These are phyloP conservation scores for Immersiella caudata DNA, from an alignment of 495 filamentous ascomycete genomes.

Conservation along the genomic window DNA sequence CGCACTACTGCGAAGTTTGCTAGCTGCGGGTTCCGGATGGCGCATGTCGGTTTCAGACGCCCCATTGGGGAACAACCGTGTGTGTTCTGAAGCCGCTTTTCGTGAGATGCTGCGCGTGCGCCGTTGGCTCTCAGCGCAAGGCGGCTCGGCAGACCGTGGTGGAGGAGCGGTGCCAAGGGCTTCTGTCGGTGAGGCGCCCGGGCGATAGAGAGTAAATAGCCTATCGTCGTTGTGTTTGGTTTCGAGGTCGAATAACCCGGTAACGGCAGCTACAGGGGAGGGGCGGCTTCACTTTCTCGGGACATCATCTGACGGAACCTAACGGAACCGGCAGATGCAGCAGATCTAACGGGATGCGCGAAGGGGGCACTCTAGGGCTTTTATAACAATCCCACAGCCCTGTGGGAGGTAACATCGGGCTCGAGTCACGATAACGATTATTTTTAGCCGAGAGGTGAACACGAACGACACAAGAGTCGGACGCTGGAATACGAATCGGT, in stretches of 20 bases:
- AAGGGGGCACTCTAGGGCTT: background rate
- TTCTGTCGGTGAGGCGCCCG: background rate
- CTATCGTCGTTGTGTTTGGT: conserved; percentile 1
- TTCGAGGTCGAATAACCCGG: conserved; percentile 7
- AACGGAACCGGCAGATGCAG: background rate
- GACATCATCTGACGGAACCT: background rate
- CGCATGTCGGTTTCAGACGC: conserved; percentile 2
- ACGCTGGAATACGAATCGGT: conserved; percentile 18
- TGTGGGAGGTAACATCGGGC: conserved; percentile 7
- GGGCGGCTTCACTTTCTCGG: background rate
- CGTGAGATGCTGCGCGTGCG: background rate
- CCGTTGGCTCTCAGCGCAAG: background rate
- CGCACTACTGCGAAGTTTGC: background rate
- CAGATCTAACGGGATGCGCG: background rate
- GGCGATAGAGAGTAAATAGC: background rate
- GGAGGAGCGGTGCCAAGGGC: background rate
- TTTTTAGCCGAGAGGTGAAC: conserved; percentile 22
- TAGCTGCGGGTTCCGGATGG: conserved; percentile 5
- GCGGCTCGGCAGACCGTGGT: background rate
- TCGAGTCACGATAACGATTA: conserved; percentile 6
- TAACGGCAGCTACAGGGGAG: background rate
- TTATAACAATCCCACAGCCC: conserved; percentile 5
- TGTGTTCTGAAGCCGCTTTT: background rate
- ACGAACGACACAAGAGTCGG: conserved; percentile 8
- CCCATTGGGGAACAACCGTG: background rate